Percentiles rank a stretch among this genome's conserved stretches.
phyloP scores from a whole-genome alignment of 352 stramenopile genomes.

The Thalassiosira hispida region DNA sequence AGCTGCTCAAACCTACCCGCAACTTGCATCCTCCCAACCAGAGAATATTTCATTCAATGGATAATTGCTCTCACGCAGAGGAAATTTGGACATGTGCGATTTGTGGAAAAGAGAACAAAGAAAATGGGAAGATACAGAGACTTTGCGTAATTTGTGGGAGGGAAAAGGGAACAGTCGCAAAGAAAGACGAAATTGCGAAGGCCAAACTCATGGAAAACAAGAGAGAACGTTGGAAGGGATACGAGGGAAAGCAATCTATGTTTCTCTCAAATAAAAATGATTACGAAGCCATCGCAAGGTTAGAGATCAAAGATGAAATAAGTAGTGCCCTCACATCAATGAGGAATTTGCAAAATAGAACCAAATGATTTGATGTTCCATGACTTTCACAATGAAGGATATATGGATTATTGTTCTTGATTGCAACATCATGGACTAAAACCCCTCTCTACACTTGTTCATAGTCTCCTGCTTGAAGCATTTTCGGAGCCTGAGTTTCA shows the following conservation, averaged over 20 bases:
- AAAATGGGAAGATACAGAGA: constrained; percentile 23
- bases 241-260: constrained; percentile 11
- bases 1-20: too few species aligned
- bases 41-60: not conserved
- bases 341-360: not conserved
- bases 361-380: not conserved
- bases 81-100: constrained; percentile 18
- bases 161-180: constrained; percentile 19
- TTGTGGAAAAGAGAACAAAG: constrained; percentile 22
- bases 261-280: constrained; percentile 29
- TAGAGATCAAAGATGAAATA: constrained; percentile 23
- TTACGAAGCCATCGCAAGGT: constrained; percentile 24
- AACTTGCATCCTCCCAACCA: too few species aligned
- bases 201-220: not conserved
- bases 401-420: too few species aligned
- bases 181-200: constrained; percentile 15
- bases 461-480: too few species aligned
- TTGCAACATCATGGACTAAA: too few species aligned
- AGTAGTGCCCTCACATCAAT: constrained; percentile 13
- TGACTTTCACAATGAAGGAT: not conserved
- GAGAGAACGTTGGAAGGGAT: not conserved
- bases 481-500: too few species aligned
- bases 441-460: too few species aligned
- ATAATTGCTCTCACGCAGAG: not conserved
- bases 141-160: constrained; percentile 33